Percentiles rank a stretch among this genome's conserved stretches.
phyloP scores from a whole-genome alignment of 441 rosid genomes.

The Jatropha podagrica region DNA sequence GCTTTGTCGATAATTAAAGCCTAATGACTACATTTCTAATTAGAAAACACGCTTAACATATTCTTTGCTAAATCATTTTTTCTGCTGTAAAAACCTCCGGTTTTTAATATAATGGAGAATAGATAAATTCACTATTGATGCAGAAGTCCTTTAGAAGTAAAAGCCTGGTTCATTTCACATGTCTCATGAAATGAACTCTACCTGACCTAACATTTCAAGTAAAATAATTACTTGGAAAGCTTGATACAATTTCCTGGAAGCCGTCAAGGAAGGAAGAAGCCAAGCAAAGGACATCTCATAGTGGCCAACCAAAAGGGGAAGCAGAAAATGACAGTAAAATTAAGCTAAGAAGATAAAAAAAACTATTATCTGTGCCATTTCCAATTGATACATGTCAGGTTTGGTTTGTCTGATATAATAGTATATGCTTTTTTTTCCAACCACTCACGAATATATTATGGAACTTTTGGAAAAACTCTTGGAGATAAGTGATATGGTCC shows the following conservation, averaged over 20 bases:
- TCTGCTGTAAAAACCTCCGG: no score
- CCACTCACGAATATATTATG: not conserved
- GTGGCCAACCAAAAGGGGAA: no score
- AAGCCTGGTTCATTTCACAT: no score
- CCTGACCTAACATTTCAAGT: no score
- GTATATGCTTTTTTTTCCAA: not conserved
- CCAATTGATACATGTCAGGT: constrained; percentile 30
- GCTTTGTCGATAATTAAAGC: no score
- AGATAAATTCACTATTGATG: no score
- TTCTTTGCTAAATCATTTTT: no score
- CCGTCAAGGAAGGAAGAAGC: not conserved
- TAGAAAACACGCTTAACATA: no score
- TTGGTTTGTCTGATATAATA: not conserved
- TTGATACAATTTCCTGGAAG: not conserved
- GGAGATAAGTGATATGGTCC: not conserved
- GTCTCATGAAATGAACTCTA: no score
- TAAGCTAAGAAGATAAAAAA: not conserved
- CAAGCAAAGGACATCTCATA: not conserved
- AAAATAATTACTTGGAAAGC: not conserved
- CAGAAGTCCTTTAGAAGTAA: no score
- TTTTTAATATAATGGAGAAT: no score
- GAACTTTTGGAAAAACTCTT: not conserved
- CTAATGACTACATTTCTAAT: no score
- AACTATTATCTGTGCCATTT: not conserved
- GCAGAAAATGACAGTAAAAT: not conserved